Evolutionary conservation across 1,139 yeast species (phyloP).

Genomic region (Protomyces pachydermus): DNA sequence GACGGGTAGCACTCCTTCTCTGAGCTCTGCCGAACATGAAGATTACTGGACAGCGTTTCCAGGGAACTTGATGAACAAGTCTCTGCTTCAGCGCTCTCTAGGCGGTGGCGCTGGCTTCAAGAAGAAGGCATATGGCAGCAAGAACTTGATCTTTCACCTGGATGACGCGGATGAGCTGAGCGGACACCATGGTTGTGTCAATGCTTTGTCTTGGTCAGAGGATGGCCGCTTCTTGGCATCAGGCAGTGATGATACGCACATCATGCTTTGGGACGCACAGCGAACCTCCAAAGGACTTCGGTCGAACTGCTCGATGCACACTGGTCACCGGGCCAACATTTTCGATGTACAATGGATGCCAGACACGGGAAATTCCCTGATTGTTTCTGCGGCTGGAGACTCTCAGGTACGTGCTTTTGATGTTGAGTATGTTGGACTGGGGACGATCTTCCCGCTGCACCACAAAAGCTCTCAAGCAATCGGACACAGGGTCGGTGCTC

Average conservation of each 20-base stretch:
- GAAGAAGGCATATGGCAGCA: neutral
- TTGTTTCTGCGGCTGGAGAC: constrained; percentile 33
- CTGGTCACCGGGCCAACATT: constrained; percentile 33
- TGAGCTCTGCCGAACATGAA: no score
- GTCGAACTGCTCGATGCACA: constrained; percentile 25
- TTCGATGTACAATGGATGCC: constrained; percentile 33
- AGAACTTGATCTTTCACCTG: neutral
- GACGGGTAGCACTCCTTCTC: no score
- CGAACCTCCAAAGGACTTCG: constrained; percentile 14
- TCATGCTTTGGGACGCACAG: constrained; percentile 31
- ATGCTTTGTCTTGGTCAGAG: constrained; percentile 32
- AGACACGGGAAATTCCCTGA: constrained; percentile 27
- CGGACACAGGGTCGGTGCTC: no score
- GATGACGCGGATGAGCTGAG: constrained; percentile 9
- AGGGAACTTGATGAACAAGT: no score
- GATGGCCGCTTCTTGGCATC: constrained; percentile 33
- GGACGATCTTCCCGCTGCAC: no score
- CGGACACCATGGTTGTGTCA: constrained; percentile 31
- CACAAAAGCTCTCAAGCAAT: no score
- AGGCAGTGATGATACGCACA: constrained; percentile 33
- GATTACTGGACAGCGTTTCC: no score
- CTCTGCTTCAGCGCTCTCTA: no score
- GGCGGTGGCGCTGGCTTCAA: neutral
- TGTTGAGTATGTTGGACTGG: constrained; percentile 6
- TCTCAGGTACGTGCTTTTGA: constrained; percentile 31